Percentiles rank a stretch among this genome's conserved stretches.
Evolutionary conservation across 2,329 filamentous ascomycete species (phyloP).

Genomic region (Penicillium sp.): DNA sequence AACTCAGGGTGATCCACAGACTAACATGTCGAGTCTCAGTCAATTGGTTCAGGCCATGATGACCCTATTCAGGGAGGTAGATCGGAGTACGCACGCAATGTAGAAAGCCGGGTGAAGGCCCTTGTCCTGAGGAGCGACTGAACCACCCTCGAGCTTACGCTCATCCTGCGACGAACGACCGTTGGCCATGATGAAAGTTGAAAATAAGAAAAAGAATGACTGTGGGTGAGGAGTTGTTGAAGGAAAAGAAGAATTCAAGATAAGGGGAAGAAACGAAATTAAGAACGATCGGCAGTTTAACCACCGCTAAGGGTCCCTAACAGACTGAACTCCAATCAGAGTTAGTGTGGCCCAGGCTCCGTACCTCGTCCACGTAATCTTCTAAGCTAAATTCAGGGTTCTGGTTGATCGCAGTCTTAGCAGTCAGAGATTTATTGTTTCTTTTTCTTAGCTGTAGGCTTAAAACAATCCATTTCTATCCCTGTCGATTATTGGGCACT

Average conservation of each 20-base stretch:
- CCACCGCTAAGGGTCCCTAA: not conserved
- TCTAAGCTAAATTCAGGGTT: slow-evolving; percentile 5
- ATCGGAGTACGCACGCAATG: slow-evolving; percentile 26
- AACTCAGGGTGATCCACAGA: slow-evolving; percentile 85
- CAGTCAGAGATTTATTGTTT: slow-evolving; percentile 1
- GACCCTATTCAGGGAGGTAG: not conserved
- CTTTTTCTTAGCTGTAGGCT: no score
- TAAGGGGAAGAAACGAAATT: slow-evolving; percentile 11
- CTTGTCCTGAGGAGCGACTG: slow-evolving; percentile 18
- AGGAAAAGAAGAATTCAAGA: not conserved
- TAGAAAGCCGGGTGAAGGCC: slow-evolving; percentile 31
- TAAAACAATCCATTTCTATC: not conserved
- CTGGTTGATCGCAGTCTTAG: not conserved
- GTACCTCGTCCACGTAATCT: slow-evolving; percentile 5
- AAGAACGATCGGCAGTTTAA: slow-evolving; percentile 11
- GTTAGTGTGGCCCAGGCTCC: slow-evolving; percentile 1
- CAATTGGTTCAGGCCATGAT: not conserved
- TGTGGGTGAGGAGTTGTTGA: slow-evolving; percentile 20
- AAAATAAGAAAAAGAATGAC: slow-evolving; percentile 24
- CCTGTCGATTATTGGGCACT: slow-evolving; percentile 13
- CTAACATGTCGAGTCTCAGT: slow-evolving; percentile 46
- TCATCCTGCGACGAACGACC: slow-evolving; percentile 26
- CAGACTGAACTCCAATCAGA: slow-evolving; percentile 10
- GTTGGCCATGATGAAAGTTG: slow-evolving; percentile 22
- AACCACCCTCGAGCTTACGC: slow-evolving; percentile 26